Evolutionary conservation across 352 stramenopile genomes (phyloP).

Genomic region (Pythium utonaiense): DNA sequence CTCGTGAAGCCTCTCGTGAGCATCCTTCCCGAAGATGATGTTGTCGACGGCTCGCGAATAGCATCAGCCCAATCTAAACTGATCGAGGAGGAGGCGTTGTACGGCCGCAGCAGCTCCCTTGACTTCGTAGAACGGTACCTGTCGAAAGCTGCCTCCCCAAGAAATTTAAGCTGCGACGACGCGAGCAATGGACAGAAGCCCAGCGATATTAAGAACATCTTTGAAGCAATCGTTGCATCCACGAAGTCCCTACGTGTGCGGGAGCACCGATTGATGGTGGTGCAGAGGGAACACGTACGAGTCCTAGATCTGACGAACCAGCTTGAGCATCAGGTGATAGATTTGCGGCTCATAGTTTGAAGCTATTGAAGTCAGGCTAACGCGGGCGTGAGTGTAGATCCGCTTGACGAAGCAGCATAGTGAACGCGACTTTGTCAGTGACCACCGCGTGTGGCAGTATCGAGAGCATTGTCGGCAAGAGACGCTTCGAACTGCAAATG

Average conservation of each 20-base stretch:
- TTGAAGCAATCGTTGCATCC: slow-evolving; percentile 11
- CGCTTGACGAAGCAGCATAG: slow-evolving; percentile 2
- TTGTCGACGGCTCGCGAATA: slow-evolving; percentile 39
- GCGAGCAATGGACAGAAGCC: background rate
- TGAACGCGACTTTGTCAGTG: slow-evolving; percentile 7
- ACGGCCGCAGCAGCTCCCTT: slow-evolving; percentile 21
- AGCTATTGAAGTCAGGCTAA: background rate
- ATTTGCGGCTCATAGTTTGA: too few relatives aligned
- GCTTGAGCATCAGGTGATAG: slow-evolving; percentile 10
- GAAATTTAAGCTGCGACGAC: background rate
- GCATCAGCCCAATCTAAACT: slow-evolving; percentile 27
- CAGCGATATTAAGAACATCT: background rate
- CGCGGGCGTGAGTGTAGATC: background rate
- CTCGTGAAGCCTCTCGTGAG: slow-evolving; percentile 43
- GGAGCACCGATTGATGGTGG: background rate
- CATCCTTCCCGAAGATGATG: slow-evolving; percentile 46
- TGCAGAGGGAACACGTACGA: slow-evolving; percentile 1
- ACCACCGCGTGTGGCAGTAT: slow-evolving; percentile 16
- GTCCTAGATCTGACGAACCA: background rate
- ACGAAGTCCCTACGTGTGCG: background rate
- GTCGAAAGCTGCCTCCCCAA: background rate
- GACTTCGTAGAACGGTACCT: slow-evolving; percentile 1
- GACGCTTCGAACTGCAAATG: slow-evolving; percentile 5
- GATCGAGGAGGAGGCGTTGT: slow-evolving; percentile 48
- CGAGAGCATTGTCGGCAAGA: slow-evolving; percentile 11